Conservation (phyloP, 2,329 filamentous ascomycete genomes). For the Hypomyces rosellus region DNA sequence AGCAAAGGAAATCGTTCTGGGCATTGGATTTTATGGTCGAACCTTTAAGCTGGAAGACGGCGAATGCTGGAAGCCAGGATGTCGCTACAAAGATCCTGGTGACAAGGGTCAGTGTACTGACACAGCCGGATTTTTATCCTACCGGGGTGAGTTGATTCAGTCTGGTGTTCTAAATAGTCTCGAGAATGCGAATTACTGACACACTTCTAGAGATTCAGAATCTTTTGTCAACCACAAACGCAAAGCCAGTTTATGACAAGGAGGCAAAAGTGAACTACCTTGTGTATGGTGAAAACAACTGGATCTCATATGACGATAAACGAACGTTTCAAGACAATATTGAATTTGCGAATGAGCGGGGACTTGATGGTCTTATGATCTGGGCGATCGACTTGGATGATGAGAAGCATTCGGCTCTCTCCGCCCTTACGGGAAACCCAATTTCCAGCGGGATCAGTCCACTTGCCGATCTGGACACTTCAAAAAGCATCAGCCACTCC, state of each 20-base stretch:
- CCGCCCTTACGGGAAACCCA: no score
- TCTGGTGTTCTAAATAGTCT: not conserved
- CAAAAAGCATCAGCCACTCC: no score
- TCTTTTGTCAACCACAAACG: not conserved
- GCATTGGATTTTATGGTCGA: conserved; percentile 26
- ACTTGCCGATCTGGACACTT: no score
- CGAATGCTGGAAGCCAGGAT: conserved; percentile 21
- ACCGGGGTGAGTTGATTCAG: not conserved
- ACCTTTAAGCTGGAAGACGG: conserved; percentile 26
- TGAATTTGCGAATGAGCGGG: not conserved
- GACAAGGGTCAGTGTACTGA: conserved; percentile 21
- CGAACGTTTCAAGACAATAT: conserved; percentile 2
- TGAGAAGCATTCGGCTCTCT: not conserved
- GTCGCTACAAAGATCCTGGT: conserved; percentile 20
- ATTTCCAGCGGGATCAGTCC: no score
- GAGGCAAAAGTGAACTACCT: conserved; percentile 3
- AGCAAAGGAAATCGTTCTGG: conserved; percentile 19
- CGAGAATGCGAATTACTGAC: not conserved
- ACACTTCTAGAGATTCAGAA: no score
- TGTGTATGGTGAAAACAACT: not conserved
- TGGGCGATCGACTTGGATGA: conserved; percentile 6
- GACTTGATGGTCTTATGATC: not conserved
- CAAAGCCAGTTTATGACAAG: not conserved
- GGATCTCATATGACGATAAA: conserved; percentile 3
- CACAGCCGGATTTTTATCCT: conserved; percentile 24